phyloP scores from a whole-genome alignment of 2,329 filamentous ascomycete genomes.

The Eutypa lata region DNA sequence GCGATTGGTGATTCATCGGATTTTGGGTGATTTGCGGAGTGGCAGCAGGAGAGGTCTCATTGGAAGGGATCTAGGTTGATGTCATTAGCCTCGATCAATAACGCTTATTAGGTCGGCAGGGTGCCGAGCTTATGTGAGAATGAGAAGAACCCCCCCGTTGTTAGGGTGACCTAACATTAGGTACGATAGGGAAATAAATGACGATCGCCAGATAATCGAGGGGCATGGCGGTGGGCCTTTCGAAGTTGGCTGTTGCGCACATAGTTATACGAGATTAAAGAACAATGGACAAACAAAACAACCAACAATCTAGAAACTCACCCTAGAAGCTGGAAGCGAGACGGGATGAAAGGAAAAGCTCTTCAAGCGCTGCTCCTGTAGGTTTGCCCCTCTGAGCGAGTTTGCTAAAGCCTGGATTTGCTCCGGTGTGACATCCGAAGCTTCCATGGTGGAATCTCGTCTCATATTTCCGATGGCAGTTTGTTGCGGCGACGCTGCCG shows the following conservation, averaged over 20 bases:
- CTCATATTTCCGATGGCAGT: slow-evolving; percentile 1
- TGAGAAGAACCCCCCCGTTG: background rate
- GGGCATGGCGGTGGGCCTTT: background rate
- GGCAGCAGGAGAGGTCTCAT: slow-evolving; percentile 57
- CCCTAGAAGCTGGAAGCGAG: slow-evolving; percentile 79
- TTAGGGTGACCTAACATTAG: background rate
- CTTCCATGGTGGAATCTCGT: slow-evolving; percentile 23
- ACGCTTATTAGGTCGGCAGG: background rate
- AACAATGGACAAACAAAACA: background rate
- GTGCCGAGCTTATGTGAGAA: background rate
- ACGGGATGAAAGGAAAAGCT: slow-evolving; percentile 89
- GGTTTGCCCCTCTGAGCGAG: slow-evolving; percentile 67
- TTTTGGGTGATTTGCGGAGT: slow-evolving; percentile 63
- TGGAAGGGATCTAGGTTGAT: slow-evolving; percentile 51
- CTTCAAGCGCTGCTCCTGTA: slow-evolving; percentile 80
- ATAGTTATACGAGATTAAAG: background rate
- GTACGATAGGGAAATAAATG: background rate
- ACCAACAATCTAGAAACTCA: slow-evolving; percentile 45
- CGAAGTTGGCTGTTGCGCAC: background rate
- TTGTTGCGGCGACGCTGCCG: slow-evolving; percentile 29
- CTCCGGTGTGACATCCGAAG: slow-evolving; percentile 49
- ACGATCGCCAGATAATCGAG: background rate
- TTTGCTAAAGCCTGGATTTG: slow-evolving; percentile 70
- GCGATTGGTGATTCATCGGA: slow-evolving; percentile 63
- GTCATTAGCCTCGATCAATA: slow-evolving; percentile 13